phyloP scores from a whole-genome alignment of 345 rosid species.

The Aquilaria yunnanensis region DNA sequence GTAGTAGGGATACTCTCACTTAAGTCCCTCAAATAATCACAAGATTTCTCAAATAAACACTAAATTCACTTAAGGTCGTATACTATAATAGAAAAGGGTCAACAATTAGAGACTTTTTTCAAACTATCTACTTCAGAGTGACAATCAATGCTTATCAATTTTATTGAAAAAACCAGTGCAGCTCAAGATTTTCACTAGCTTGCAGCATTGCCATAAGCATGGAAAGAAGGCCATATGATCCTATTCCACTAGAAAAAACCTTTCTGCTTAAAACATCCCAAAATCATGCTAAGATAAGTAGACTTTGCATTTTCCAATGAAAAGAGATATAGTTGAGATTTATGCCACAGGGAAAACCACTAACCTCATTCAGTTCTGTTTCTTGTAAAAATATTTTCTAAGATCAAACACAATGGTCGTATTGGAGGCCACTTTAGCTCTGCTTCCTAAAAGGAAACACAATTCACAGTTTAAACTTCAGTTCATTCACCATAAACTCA shows the following conservation, averaged over 20 bases:
- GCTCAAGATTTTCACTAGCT: constrained; percentile 25
- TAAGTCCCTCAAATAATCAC: too few species aligned
- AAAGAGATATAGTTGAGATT: neutral
- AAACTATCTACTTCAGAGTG: too few species aligned
- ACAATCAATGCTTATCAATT: too few species aligned
- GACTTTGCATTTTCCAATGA: neutral
- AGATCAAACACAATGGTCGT: constrained; percentile 73
- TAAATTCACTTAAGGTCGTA: too few species aligned
- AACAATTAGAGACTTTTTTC: too few species aligned
- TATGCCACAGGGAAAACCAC: constrained; percentile 5
- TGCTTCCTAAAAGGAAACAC: constrained; percentile 43
- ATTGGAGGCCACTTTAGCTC: constrained; percentile 64
- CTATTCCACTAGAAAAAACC: constrained; percentile 91
- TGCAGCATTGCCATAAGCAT: constrained; percentile 83
- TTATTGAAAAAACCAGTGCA: too few species aligned
- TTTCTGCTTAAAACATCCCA: constrained; percentile 25
- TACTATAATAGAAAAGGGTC: too few species aligned
- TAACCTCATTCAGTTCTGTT: constrained; percentile 91
- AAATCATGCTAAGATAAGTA: constrained; percentile 11
- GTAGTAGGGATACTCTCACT: too few species aligned
- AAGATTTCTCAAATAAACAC: too few species aligned
- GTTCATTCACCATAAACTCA: too few species aligned
- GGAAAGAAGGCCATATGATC: constrained; percentile 86
- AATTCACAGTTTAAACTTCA: neutral
- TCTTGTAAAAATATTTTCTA: constrained; percentile 92